phyloP scores from a whole-genome alignment of 257 asterid genomes.

The Nicotiana knightiana region DNA sequence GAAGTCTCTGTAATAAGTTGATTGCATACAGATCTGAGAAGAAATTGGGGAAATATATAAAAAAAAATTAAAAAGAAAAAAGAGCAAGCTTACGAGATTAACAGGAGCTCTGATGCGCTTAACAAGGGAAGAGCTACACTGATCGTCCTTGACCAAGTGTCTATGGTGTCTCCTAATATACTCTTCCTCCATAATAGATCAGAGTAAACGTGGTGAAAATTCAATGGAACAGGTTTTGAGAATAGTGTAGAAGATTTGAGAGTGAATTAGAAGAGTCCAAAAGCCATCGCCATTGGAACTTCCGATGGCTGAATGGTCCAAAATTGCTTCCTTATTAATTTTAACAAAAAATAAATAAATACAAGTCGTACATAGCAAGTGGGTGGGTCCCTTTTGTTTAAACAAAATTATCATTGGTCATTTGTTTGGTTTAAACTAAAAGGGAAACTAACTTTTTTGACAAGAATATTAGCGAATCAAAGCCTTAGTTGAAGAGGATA shows the following conservation, averaged over 20 bases:
- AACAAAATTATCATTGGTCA: not conserved
- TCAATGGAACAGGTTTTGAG: not conserved
- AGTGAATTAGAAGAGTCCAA: slow-evolving; percentile 2
- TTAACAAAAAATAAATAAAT: too few relatives aligned
- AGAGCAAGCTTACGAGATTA: slow-evolving; percentile 54
- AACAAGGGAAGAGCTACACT: slow-evolving; percentile 71
- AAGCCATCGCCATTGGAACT: slow-evolving; percentile 3
- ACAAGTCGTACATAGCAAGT: not conserved
- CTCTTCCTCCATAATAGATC: slow-evolving; percentile 42
- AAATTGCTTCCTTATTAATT: not conserved
- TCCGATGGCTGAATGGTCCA: slow-evolving; percentile 13
- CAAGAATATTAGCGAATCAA: not conserved
- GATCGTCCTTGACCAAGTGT: slow-evolving; percentile 61
- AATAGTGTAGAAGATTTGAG: not conserved
- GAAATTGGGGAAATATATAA: not conserved
- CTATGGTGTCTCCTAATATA: slow-evolving; percentile 67
- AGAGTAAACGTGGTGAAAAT: not conserved
- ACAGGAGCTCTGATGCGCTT: slow-evolving; percentile 85
- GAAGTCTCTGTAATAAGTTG: not conserved
- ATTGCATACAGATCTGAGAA: slow-evolving; percentile 6
- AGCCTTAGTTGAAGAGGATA: not conserved
- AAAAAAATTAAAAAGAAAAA: not conserved
- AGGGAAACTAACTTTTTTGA: not conserved
- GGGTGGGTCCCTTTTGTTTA: not conserved
- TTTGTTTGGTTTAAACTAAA: not conserved